Conservation (phyloP, 495 filamentous ascomycete genomes). For the Glarea lozoyensis region DNA sequence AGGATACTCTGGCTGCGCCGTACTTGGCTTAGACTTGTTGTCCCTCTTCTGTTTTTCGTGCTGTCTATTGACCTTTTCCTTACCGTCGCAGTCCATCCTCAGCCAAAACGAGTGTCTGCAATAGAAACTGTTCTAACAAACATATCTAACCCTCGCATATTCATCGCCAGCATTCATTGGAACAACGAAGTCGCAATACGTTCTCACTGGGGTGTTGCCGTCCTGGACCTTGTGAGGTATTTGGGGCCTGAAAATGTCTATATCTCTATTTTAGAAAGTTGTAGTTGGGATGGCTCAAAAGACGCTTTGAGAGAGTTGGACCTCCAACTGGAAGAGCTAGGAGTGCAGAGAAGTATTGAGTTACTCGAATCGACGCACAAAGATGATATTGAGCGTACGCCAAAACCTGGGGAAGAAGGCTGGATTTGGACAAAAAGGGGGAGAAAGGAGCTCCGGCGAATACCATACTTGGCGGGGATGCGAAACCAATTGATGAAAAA, state of each 20-base stretch:
- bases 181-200: conserved; percentile 57
- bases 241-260: conserved; percentile 58
- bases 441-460: conserved; percentile 45
- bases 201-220: conserved; percentile 48
- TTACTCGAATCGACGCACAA: conserved; percentile 46
- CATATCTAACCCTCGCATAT: conserved; percentile 42
- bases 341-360: conserved; percentile 43
- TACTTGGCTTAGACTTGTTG: too few relatives aligned
- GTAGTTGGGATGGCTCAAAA: conserved; percentile 65
- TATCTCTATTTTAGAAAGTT: conserved; percentile 60
- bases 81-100: too few relatives aligned
- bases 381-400: conserved; percentile 41
- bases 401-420: conserved; percentile 33
- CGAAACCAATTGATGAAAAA: conserved; percentile 48
- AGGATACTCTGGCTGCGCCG: too few relatives aligned
- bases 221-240: conserved; percentile 46
- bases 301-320: conserved; percentile 52
- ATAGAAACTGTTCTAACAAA: too few relatives aligned
- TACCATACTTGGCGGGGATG: conserved; percentile 56
- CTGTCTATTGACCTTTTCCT: too few relatives aligned
- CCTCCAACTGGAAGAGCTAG: conserved; percentile 37
- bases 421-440: conserved; percentile 47
- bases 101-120: too few relatives aligned
- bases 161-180: conserved; percentile 62
- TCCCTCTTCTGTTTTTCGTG: too few relatives aligned